Evolutionary conservation across 2,329 filamentous ascomycete species (phyloP), one percentile per base, ranked within the genome.

Genomic region (Xylariaceae sp.): DNA sequence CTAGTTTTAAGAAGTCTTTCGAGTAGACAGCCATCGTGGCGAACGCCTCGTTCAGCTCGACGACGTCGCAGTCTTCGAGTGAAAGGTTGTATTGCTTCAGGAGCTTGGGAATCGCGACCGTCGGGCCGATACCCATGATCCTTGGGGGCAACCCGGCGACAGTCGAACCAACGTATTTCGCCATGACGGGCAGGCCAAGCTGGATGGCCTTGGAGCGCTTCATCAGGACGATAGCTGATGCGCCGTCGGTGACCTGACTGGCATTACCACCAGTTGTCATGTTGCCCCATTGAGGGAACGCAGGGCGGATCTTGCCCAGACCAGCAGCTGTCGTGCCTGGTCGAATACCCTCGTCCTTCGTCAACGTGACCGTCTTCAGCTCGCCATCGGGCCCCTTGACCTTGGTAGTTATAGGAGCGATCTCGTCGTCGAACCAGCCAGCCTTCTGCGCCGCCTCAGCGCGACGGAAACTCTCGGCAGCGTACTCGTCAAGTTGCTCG

Each of bases 1-100:
- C 84, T 44, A 92, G 74, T 57, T 81, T 81, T 44, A 94, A 77
- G 58, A 75, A 82, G 62, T 90, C 78, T 48, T 87, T 74, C 73
- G 90, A 96, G 80, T 96, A 97, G 30, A 96, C 91, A 1, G 90
- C 91, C 94, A 97, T 97, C 45, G 88, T 94, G 18, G 91, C 92
- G 64, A 99, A 99, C 1, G 94, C 94, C 79, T 99, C 94, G 75
- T 99, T 99, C 66, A 99, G 73, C 79, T 97, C 94, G 60, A 92
- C 78, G 33, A 97, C 80, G 65, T 99, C 94, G 54, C 94, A 81
- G 62, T 97, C 94, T 51, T 86, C 81, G 47, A 95, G 75, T 19
- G 78, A 81, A 53, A 99, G 72, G 71, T 86, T 83, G 78, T 86
- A 84, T 74, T 94, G 86, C 65, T 72, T 72, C 41, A 99, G 81